phyloP scores from a whole-genome alignment of 2,329 filamentous ascomycete genomes.

The Claviceps arundinis region DNA sequence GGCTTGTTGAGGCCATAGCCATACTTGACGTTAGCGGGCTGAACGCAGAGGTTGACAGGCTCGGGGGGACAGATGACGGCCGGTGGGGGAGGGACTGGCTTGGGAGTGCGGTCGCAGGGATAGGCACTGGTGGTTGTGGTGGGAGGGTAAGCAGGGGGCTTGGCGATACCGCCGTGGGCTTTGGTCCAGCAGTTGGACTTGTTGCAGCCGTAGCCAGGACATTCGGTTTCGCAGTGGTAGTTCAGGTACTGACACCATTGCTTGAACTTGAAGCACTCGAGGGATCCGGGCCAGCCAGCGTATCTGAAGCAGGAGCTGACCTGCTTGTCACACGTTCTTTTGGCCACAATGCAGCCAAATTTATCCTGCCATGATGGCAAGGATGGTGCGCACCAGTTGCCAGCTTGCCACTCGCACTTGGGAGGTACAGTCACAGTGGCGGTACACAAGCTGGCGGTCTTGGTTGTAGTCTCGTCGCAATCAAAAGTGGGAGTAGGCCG shows the following conservation, averaged over 20 bases:
- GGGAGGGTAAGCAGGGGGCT: slow-evolving; percentile 13
- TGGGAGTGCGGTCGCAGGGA: slow-evolving; percentile 19
- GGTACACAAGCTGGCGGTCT: slow-evolving; percentile 30
- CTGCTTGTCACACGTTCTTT: slow-evolving; percentile 33
- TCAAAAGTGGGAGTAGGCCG: neutral
- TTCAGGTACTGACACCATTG: slow-evolving; percentile 35
- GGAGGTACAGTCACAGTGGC: slow-evolving; percentile 30
- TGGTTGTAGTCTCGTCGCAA: slow-evolving; percentile 9
- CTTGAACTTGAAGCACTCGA: slow-evolving; percentile 37
- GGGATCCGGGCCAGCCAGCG: slow-evolving; percentile 35
- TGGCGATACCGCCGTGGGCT: slow-evolving; percentile 25
- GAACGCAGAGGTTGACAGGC: slow-evolving; percentile 38
- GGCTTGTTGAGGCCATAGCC: slow-evolving; percentile 54
- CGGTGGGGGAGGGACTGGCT: slow-evolving; percentile 17
- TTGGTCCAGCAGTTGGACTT: slow-evolving; percentile 31
- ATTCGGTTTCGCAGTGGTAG: slow-evolving; percentile 28
- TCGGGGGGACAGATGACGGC: slow-evolving; percentile 27
- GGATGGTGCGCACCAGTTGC: slow-evolving; percentile 38
- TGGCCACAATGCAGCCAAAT: slow-evolving; percentile 26
- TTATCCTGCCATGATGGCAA: slow-evolving; percentile 34
- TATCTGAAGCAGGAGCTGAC: slow-evolving; percentile 35
- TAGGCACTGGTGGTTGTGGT: slow-evolving; percentile 21
- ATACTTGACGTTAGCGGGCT: slow-evolving; percentile 41
- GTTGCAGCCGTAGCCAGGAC: slow-evolving; percentile 22
- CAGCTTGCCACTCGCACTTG: slow-evolving; percentile 40